Percentiles rank a stretch among this genome's conserved stretches.
phyloP scores from a whole-genome alignment of 257 asterid species.

The Lantana camara region DNA sequence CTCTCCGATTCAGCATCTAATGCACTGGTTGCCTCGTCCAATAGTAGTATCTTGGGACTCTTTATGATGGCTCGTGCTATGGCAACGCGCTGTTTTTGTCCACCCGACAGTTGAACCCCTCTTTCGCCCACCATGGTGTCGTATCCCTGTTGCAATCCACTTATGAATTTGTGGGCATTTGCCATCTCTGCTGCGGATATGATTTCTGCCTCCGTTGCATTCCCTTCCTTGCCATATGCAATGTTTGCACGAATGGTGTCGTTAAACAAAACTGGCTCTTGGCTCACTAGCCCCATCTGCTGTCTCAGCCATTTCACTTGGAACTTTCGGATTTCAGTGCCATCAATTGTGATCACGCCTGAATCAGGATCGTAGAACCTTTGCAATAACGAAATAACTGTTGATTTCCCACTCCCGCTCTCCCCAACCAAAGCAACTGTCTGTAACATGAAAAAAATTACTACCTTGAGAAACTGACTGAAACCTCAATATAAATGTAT shows the following conservation, averaged over 20 bases:
- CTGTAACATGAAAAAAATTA: constrained; percentile 35
- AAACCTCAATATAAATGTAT: not conserved
- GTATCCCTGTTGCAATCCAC: constrained; percentile 77
- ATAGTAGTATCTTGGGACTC: constrained; percentile 66
- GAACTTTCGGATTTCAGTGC: constrained; percentile 71
- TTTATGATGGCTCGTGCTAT: constrained; percentile 84
- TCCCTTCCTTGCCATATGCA: constrained; percentile 76
- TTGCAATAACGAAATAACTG: constrained; percentile 71
- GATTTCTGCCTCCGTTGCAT: constrained; percentile 82
- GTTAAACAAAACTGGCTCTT: constrained; percentile 80
- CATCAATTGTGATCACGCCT: constrained; percentile 70
- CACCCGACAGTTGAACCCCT: constrained; percentile 80
- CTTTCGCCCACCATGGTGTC: constrained; percentile 85
- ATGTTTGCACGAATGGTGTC: constrained; percentile 85
- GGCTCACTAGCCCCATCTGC: constrained; percentile 97
- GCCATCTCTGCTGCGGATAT: constrained; percentile 79
- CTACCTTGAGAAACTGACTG: not conserved
- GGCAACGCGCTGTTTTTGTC: constrained; percentile 92
- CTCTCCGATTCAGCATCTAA: constrained; percentile 86
- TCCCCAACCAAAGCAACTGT: constrained; percentile 91
- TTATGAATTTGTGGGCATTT: constrained; percentile 86
- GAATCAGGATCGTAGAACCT: constrained; percentile 84
- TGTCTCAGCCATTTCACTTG: constrained; percentile 82
- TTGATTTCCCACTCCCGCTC: constrained; percentile 95
- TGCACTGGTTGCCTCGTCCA: constrained; percentile 92